A percentile compares a stretch with the other conserved stretches of the same genome.
phyloP scores from a whole-genome alignment of 2,329 filamentous ascomycete species.

The Penicillium nordicum region DNA sequence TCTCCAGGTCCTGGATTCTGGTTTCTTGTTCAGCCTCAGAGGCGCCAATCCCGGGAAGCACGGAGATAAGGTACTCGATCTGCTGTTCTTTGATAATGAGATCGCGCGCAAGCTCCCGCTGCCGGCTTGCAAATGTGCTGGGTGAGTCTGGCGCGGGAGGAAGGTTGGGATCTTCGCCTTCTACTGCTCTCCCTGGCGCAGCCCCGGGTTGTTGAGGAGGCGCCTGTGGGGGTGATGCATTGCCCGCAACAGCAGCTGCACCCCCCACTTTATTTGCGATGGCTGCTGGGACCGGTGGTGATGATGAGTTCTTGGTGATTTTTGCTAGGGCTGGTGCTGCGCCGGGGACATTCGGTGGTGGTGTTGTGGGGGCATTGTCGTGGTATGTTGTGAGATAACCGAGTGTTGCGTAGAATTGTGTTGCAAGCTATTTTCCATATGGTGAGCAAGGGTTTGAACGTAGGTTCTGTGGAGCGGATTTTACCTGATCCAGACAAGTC shows the following conservation, averaged over 20 bases:
- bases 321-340: conserved; percentile 40
- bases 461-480: background rate
- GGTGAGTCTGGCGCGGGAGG: conserved; percentile 42
- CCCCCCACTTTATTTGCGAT: conserved; percentile 17
- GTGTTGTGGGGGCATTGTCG: conserved; percentile 41
- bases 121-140: conserved; percentile 42
- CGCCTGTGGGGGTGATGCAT: conserved; percentile 23
- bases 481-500: conserved; percentile 50
- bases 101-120: conserved; percentile 48
- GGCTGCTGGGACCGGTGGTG: conserved; percentile 33
- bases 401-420: conserved; percentile 51
- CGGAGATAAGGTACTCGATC: conserved; percentile 48
- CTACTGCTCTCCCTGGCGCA: conserved; percentile 12
- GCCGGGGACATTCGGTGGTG: conserved; percentile 30
- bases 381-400: conserved; percentile 48
- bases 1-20: conserved; percentile 43
- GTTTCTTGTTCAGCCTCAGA: conserved; percentile 45
- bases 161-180: conserved; percentile 28
- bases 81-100: conserved; percentile 51
- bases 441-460: background rate
- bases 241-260: conserved; percentile 13
- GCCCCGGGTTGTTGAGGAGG: conserved; percentile 21
- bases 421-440: conserved; percentile 40
- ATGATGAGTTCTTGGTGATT: conserved; percentile 41
- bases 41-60: conserved; percentile 46